Evolutionary conservation across 257 asterid species (phyloP), one percentile per base, ranked within the genome.

Genomic region (Jasminum sambac): DNA sequence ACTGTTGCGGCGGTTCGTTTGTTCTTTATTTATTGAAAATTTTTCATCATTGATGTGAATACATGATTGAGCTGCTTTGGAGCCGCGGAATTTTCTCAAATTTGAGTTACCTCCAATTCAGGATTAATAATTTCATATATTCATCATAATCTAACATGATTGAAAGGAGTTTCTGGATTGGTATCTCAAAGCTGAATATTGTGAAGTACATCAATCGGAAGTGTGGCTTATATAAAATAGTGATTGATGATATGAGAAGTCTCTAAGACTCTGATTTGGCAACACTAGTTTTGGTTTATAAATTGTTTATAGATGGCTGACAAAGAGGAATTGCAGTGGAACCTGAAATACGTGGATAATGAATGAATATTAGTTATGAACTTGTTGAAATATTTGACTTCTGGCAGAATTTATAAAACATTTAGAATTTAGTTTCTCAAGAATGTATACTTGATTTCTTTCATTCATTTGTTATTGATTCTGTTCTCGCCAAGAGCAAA

Each of bases 1-100:
- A 71, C 63, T 63, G 66, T 85, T 62, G 86, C 86, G 1, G 88
- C 90, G 71, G 88, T 82, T 43, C 40, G 89, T 77, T 37, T 40
- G 37, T 38, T 63, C 60, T 4, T 61, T 34, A 30, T 5, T 5
- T 72, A 12, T 19, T 48, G 55, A 16, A 6, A 6, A 55, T 8
- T 2, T 19, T 10, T 55, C 62, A 55, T 55, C 14, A 23, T 8
- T 11, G 6, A 21, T 55, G 62, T 55, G 6, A 50, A 50, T 17
- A 10, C n/a, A 4, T 17, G 9, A 12, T 17, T 52, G 36, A 21
- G 62, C 30, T 21, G 61, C 21, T 52, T 52, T 52, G 8, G 21
- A 52, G 25, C 26, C 26, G 8, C 2, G 12, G 60, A 9, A 4
- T 52, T 48, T 43, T 11, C 16, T 43, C 14, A 43, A 43, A 43